Percentiles rank a stretch among this genome's conserved stretches.
Conservation (phyloP, 1,139 yeast genomes). For the Yamadazyma atlantica region DNA sequence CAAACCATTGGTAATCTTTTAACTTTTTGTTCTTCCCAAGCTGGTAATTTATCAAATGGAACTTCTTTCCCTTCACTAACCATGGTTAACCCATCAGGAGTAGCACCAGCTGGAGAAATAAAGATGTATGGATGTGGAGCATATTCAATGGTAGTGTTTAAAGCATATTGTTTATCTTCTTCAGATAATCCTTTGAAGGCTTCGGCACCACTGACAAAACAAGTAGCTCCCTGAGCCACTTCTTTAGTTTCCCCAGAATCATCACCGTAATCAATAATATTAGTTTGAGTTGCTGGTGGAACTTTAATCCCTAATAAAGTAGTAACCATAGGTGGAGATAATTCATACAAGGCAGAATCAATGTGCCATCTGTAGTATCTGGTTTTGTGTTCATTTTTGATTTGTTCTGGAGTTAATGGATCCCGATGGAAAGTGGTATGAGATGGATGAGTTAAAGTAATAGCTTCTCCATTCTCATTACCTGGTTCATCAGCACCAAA, state of each 20-base stretch:
- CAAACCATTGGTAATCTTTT: slow-evolving; percentile 82
- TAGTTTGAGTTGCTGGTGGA: slow-evolving; percentile 54
- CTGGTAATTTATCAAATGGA: slow-evolving; percentile 65
- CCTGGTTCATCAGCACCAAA: slow-evolving; percentile 71
- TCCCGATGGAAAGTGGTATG: slow-evolving; percentile 77
- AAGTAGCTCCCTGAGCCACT: slow-evolving; percentile 82
- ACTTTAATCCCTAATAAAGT: slow-evolving; percentile 79
- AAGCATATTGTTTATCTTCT: slow-evolving; percentile 71
- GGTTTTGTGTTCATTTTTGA: slow-evolving; percentile 60
- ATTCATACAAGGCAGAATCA: slow-evolving; percentile 82
- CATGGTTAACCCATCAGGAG: slow-evolving; percentile 84
- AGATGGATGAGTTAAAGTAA: slow-evolving; percentile 75
- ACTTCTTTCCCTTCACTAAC: slow-evolving; percentile 75
- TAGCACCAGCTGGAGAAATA: slow-evolving; percentile 77
- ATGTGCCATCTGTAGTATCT: slow-evolving; percentile 92
- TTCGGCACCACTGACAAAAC: slow-evolving; percentile 76
- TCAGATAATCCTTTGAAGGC: slow-evolving; percentile 67
- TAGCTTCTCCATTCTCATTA: slow-evolving; percentile 55
- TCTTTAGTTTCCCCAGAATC: slow-evolving; percentile 64
- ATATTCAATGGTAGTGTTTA: slow-evolving; percentile 74
- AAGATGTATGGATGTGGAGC: slow-evolving; percentile 92
- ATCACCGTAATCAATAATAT: slow-evolving; percentile 59
- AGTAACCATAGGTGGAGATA: slow-evolving; percentile 83
- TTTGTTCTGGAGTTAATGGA: slow-evolving; percentile 59
- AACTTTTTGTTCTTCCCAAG: slow-evolving; percentile 76